A percentile compares a stretch with the other conserved stretches of the same genome.
These are phyloP conservation scores for Stephania japonica DNA, from an alignment of 164 flowering plant species.

Conservation along the genomic window DNA sequence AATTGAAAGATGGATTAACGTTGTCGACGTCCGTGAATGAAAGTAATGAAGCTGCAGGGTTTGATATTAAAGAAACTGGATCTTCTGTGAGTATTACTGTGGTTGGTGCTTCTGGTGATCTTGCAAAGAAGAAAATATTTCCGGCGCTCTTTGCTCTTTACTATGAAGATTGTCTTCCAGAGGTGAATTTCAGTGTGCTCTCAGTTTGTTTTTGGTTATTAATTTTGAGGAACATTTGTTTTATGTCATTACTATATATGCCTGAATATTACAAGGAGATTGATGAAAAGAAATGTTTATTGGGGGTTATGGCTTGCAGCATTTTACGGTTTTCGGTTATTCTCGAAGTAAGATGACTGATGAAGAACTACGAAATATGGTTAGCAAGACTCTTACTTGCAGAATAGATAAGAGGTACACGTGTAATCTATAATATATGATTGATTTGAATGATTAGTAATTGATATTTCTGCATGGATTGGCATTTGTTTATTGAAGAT, in stretches of 20 bases:
- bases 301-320: slow-evolving; percentile 27
- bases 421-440: neutral
- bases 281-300: neutral
- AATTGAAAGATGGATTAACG: slow-evolving; percentile 28
- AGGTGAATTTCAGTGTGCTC: slow-evolving; percentile 32
- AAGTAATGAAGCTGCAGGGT: slow-evolving; percentile 16
- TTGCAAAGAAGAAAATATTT: slow-evolving; percentile 87
- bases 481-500: slow-evolving; percentile 1
- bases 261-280: neutral
- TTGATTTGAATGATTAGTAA: neutral
- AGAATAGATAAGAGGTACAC: slow-evolving; percentile 66
- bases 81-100: slow-evolving; percentile 67
- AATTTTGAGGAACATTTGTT: neutral
- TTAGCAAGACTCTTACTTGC: slow-evolving; percentile 68
- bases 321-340: slow-evolving; percentile 68
- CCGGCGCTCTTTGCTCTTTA: slow-evolving; percentile 87
- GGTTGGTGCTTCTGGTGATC: slow-evolving; percentile 90
- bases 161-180: slow-evolving; percentile 68
- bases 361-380: slow-evolving; percentile 57
- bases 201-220: neutral
- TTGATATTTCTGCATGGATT: neutral
- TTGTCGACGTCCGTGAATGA: slow-evolving; percentile 23
- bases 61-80: slow-evolving; percentile 25
- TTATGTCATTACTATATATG: neutral
- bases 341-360: slow-evolving; percentile 69